A percentile compares a stretch with the other conserved stretches of the same genome.
phyloP scores from a whole-genome alignment of 2,329 filamentous ascomycete genomes.

The Huntiella savannae region DNA sequence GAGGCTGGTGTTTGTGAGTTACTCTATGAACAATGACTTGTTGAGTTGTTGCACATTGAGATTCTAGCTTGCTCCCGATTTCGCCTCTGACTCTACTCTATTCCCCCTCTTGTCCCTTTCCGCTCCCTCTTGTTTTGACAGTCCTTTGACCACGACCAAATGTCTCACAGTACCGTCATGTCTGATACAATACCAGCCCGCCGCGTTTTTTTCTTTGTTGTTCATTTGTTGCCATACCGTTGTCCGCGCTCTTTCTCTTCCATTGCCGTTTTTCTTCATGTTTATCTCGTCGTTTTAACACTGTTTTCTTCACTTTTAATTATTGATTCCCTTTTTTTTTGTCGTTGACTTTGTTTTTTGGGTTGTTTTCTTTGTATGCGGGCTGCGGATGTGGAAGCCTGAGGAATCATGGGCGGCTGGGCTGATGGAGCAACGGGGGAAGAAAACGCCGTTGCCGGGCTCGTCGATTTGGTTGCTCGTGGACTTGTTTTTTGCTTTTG shows the following conservation, averaged over 20 bases:
- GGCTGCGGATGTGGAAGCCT: too few relatives aligned
- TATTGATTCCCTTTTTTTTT: slow-evolving; percentile 12
- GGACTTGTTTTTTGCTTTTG: too few relatives aligned
- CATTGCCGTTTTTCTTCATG: slow-evolving; percentile 14
- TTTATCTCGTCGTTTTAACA: slow-evolving; percentile 9
- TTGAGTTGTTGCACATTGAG: neutral
- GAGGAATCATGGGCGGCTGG: too few relatives aligned
- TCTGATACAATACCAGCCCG: slow-evolving; percentile 38
- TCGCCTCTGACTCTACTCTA: slow-evolving; percentile 6
- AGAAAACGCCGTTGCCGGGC: too few relatives aligned
- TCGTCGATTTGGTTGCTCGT: too few relatives aligned
- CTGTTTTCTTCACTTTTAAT: slow-evolving; percentile 11
- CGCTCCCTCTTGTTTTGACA: slow-evolving; percentile 11
- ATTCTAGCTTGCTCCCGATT: neutral
- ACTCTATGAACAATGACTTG: too few relatives aligned
- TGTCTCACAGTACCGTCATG: slow-evolving; percentile 38
- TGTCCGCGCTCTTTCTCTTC: slow-evolving; percentile 9
- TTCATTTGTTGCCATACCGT: slow-evolving; percentile 19
- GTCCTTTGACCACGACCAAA: slow-evolving; percentile 26
- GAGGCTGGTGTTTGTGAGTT: too few relatives aligned
- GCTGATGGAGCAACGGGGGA: too few relatives aligned
- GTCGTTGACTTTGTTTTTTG: too few relatives aligned
- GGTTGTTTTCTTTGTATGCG: too few relatives aligned
- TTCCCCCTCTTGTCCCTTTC: slow-evolving; percentile 7
- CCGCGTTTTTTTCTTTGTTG: slow-evolving; percentile 26